Percentiles rank a stretch among this genome's conserved stretches.
Evolutionary conservation across 2,329 filamentous ascomycete species (phyloP).

Genomic region (Pseudogymnoascus sp.): DNA sequence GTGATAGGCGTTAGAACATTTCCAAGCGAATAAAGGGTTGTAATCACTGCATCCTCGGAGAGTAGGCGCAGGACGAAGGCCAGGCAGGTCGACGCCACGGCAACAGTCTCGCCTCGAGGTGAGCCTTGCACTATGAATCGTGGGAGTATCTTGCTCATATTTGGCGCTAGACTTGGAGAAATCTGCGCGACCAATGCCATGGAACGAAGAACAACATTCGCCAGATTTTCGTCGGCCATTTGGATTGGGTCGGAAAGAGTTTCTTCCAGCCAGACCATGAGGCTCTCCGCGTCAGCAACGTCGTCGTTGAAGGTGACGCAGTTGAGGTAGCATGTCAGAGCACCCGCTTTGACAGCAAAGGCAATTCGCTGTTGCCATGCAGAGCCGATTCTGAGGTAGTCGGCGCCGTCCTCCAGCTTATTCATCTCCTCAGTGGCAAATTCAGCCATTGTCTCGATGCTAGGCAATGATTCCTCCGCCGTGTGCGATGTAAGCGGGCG

Average conservation of each 20-base stretch:
- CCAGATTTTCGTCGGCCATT: slow-evolving; percentile 72
- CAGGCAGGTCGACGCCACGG: slow-evolving; percentile 74
- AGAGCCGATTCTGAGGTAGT: slow-evolving; percentile 81
- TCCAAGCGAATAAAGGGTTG: slow-evolving; percentile 90
- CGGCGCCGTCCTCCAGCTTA: slow-evolving; percentile 78
- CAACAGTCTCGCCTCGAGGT: slow-evolving; percentile 60
- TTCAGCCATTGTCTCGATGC: slow-evolving; percentile 57
- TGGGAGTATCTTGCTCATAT: slow-evolving; percentile 70
- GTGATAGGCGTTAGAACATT: slow-evolving; percentile 79
- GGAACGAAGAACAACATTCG: slow-evolving; percentile 69
- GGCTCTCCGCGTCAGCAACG: slow-evolving; percentile 66
- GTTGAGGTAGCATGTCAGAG: slow-evolving; percentile 76
- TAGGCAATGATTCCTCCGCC: slow-evolving; percentile 45
- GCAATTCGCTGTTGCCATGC: slow-evolving; percentile 80
- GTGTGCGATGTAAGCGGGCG: slow-evolving; percentile 35
- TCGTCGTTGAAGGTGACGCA: slow-evolving; percentile 78
- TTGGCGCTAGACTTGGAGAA: slow-evolving; percentile 64
- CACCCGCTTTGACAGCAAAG: slow-evolving; percentile 75
- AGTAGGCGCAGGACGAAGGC: slow-evolving; percentile 73
- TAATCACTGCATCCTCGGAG: slow-evolving; percentile 89
- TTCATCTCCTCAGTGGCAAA: slow-evolving; percentile 78
- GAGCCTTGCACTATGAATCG: slow-evolving; percentile 82
- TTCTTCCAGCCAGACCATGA: slow-evolving; percentile 81
- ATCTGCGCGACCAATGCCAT: slow-evolving; percentile 75
- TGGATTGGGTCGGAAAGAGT: slow-evolving; percentile 70